phyloP scores from a whole-genome alignment of 2,329 filamentous ascomycete species.

The Claviceps purpurea region DNA sequence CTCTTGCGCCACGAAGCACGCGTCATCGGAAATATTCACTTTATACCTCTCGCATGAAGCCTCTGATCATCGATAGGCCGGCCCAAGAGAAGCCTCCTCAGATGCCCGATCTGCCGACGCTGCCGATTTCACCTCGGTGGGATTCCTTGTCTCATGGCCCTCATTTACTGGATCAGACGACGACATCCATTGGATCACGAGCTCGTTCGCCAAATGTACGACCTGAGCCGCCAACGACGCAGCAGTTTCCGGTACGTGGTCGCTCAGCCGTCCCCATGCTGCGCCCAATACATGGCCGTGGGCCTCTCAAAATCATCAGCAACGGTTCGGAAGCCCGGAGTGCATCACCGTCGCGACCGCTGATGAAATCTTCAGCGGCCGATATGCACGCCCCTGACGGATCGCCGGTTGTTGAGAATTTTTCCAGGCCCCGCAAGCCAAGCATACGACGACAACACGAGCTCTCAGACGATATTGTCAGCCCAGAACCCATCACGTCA shows the following conservation, averaged over 20 bases:
- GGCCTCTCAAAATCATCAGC: slow-evolving; percentile 6
- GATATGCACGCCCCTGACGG: slow-evolving; percentile 23
- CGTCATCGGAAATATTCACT: slow-evolving; percentile 11
- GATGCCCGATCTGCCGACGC: slow-evolving; percentile 18
- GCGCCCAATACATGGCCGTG: slow-evolving; percentile 7
- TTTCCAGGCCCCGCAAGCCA: slow-evolving; percentile 44
- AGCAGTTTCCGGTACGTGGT: neutral
- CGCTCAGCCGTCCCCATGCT: neutral
- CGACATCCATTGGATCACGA: slow-evolving; percentile 1
- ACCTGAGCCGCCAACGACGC: neutral
- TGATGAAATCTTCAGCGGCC: slow-evolving; percentile 19
- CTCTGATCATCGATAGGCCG: slow-evolving; percentile 5
- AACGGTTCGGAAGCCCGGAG: slow-evolving; percentile 12
- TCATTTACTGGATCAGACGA: slow-evolving; percentile 11
- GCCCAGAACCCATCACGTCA: slow-evolving; percentile 18
- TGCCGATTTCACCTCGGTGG: slow-evolving; percentile 31
- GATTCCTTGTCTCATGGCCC: slow-evolving; percentile 23
- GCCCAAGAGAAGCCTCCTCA: slow-evolving; percentile 3
- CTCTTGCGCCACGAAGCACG: slow-evolving; percentile 6
- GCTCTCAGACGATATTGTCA: slow-evolving; percentile 1
- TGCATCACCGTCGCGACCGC: slow-evolving; percentile 17
- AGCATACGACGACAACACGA: slow-evolving; percentile 34
- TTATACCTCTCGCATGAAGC: slow-evolving; percentile 12
- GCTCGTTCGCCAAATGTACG: slow-evolving; percentile 1
- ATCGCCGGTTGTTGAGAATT: slow-evolving; percentile 36